Base-by-base conservation (phyloP, 148 eudicot genomes). In the Rhododendron ferrugineum region DNA sequence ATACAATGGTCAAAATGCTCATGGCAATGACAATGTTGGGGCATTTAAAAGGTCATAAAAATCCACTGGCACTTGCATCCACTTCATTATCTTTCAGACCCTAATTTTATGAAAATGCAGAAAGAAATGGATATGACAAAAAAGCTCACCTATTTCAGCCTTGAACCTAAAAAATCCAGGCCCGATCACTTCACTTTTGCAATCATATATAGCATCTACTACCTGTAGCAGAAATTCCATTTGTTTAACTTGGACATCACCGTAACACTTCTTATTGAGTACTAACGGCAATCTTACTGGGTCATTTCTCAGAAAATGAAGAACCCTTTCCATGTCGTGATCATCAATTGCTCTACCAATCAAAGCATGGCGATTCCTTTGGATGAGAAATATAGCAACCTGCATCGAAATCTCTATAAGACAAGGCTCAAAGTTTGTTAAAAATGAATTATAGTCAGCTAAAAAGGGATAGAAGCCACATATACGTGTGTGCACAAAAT, bases 181-280 rank as follows among this genome's bases (percentile, higher is more conserved):
- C 75, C 99, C 99, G 70, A 97, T 97, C 88, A 97, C 98, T 94
- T 97, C 99, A 54, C 99, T 97, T 92, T 97, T 97, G 91, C 98
- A 94, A 90, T 97, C 99, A 89, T 97, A 95, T 40, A 95, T 79
- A 84, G 97, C 85, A 92, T 97, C 98, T 79, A 97, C 99, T 86
- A 97, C 99, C 99, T 97, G 87, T 32, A 46, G 84, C 85, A 56
- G 74, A 64, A 14, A 68, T 36, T 82, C 64, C 40, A 83, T 74
- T 20, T 44, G 22, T 82, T 23, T 66, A 49, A 85, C 49, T 68
- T 22, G 16, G 52, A 47, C 32, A 68, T 32, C 68, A 82, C 34
- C 30, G 23, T 32, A 49, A 36, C 79, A 79, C 44, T 56, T 37
- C 22, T 42, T 42, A 73, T 52, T 34, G 85, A 86, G 64, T 22